These are phyloP conservation scores for Wallacemonas sp. DNA, from an alignment of 208 protist species.

Conservation along the genomic window DNA sequence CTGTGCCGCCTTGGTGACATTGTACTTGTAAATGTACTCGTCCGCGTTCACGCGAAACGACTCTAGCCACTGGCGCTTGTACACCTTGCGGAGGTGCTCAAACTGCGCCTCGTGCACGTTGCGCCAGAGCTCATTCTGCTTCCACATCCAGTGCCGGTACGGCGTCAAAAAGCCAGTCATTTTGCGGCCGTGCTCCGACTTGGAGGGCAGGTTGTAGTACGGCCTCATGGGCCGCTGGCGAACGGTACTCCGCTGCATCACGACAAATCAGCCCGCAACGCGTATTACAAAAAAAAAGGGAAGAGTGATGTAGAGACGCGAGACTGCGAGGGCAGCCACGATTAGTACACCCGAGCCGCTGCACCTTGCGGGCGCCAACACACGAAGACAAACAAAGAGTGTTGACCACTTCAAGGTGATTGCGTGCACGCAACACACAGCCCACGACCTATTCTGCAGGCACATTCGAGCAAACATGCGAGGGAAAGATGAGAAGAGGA, in stretches of 20 bases:
- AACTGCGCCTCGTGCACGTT: conserved; percentile 92
- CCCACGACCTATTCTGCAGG: too few species aligned
- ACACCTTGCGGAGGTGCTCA: conserved; percentile 89
- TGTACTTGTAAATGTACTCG: conserved; percentile 94
- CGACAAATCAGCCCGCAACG: too few species aligned
- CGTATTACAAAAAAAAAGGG: background rate
- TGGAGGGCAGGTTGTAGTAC: conserved; percentile 90
- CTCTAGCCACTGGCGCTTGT: conserved; percentile 92
- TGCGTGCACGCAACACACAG: too few species aligned
- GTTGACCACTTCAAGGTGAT: too few species aligned
- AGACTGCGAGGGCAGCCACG: too few species aligned
- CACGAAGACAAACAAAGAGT: too few species aligned
- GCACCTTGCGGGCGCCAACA: too few species aligned
- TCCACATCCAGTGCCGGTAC: conserved; percentile 93
- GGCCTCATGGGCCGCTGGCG: conserved; percentile 57
- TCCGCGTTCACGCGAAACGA: conserved; percentile 91
- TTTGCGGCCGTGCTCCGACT: conserved; percentile 76
- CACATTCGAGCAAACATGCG: too few species aligned
- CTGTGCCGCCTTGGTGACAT: conserved; percentile 90
- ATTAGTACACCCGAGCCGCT: too few species aligned
- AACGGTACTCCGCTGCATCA: conserved; percentile 39
- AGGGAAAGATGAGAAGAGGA: too few species aligned
- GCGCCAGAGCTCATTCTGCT: conserved; percentile 92
- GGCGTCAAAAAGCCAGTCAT: conserved; percentile 91
- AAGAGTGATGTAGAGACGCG: too few species aligned